phyloP scores from a whole-genome alignment of 2,329 filamentous ascomycete species.

The Phialophora macrospora region DNA sequence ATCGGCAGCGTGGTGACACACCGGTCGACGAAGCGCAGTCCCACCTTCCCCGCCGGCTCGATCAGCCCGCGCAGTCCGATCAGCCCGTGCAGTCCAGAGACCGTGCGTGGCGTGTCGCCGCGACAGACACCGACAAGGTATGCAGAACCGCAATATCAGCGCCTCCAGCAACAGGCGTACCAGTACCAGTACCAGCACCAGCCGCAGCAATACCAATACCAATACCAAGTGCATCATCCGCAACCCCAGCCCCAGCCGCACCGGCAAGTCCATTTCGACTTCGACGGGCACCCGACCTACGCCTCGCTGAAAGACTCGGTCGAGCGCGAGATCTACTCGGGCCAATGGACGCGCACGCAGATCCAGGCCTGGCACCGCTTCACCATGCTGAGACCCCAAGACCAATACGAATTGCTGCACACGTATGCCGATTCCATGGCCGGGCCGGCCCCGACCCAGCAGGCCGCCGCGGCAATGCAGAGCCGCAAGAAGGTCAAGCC shows the following conservation, averaged over 20 bases:
- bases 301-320: background rate
- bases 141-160: background rate
- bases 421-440: background rate
- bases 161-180: too few relatives aligned
- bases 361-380: conserved; percentile 1
- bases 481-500: background rate
- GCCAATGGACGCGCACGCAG: background rate
- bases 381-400: background rate
- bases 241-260: background rate
- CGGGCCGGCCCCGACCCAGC: too few relatives aligned
- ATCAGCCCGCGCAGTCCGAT: background rate
- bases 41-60: background rate
- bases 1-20: background rate
- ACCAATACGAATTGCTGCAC: background rate
- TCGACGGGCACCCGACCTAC: background rate
- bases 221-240: too few relatives aligned
- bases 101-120: background rate
- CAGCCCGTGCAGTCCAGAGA: background rate
- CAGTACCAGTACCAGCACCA: background rate
- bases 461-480: background rate
- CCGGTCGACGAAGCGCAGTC: background rate
- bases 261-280: background rate
- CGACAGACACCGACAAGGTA: background rate
- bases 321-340: background rate
- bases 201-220: background rate